Percentiles rank a stretch among this genome's conserved stretches.
Conservation (phyloP, 257 asterid genomes). For the Solanum peruvianum region DNA sequence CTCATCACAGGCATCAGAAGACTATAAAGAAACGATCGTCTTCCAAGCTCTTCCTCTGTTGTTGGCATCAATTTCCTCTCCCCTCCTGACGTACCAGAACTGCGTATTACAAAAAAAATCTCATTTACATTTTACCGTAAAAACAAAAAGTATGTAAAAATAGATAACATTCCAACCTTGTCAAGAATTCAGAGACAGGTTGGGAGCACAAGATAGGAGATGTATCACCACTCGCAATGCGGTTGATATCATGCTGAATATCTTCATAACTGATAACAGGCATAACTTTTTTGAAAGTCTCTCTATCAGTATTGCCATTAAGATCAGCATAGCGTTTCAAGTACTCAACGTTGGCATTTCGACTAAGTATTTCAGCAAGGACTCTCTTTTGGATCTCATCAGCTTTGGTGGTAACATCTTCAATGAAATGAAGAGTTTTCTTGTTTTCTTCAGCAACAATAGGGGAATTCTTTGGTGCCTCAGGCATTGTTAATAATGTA, state of each 20-base stretch:
- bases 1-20: slow-evolving; percentile 34
- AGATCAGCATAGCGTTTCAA: slow-evolving; percentile 13
- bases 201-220: slow-evolving; percentile 19
- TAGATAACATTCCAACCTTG: background rate
- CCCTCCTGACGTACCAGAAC: slow-evolving; percentile 28
- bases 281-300: background rate
- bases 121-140: background rate
- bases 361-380: slow-evolving; percentile 16
- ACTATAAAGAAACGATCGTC: slow-evolving; percentile 24
- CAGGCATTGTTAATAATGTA: slow-evolving; percentile 8
- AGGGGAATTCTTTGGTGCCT: background rate
- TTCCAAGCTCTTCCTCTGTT: slow-evolving; percentile 23
- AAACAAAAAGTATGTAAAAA: background rate
- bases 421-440: slow-evolving; percentile 17
- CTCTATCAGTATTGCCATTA: slow-evolving; percentile 5
- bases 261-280: background rate
- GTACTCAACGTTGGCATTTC: slow-evolving; percentile 17
- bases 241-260: slow-evolving; percentile 10
- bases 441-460: slow-evolving; percentile 5
- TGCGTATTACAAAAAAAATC: background rate
- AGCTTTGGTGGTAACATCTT: slow-evolving; percentile 13
- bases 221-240: slow-evolving; percentile 19
- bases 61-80: slow-evolving; percentile 6
- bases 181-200: slow-evolving; percentile 23
- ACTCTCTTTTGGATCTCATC: slow-evolving; percentile 16